Conservation (phyloP, 345 rosid species). For the Eucalyptus guilfoylei region DNA sequence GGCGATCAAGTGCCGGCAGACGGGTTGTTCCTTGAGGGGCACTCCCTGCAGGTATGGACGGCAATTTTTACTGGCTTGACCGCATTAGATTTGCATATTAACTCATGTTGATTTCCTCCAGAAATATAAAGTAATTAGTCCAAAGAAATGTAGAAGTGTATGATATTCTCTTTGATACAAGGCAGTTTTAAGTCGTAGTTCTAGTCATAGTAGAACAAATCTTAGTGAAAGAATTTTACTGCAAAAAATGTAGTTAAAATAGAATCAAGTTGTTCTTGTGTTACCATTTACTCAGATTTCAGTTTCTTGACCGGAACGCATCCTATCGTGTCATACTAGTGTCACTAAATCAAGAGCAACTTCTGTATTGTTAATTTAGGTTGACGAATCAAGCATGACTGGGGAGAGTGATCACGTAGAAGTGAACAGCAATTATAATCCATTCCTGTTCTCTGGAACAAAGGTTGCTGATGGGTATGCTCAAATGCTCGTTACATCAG, state of each 20-base stretch:
- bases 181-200: not conserved
- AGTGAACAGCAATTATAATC: conserved; percentile 18
- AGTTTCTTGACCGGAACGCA: not conserved
- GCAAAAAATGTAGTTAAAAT: too few species aligned
- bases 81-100: not conserved
- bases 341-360: not conserved
- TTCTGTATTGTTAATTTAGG: not conserved
- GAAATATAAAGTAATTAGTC: not conserved
- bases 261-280: not conserved
- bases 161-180: too few species aligned
- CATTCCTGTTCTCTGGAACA: conserved; percentile 51
- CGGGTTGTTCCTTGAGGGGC: conserved; percentile 39
- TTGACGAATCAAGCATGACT: conserved; percentile 54
- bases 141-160: not conserved
- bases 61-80: not conserved
- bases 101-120: not conserved
- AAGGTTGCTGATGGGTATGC: conserved; percentile 46
- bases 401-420: conserved; percentile 46
- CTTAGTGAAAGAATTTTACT: not conserved
- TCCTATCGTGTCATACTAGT: not conserved
- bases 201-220: not conserved
- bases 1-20: conserved; percentile 71
- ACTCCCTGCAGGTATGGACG: conserved; percentile 7
- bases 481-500: conserved; percentile 50
- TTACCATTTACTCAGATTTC: not conserved